Percentiles rank a stretch among this genome's conserved stretches.
phyloP scores from a whole-genome alignment of 495 filamentous ascomycete species.

The Bacidia gigantensis region DNA sequence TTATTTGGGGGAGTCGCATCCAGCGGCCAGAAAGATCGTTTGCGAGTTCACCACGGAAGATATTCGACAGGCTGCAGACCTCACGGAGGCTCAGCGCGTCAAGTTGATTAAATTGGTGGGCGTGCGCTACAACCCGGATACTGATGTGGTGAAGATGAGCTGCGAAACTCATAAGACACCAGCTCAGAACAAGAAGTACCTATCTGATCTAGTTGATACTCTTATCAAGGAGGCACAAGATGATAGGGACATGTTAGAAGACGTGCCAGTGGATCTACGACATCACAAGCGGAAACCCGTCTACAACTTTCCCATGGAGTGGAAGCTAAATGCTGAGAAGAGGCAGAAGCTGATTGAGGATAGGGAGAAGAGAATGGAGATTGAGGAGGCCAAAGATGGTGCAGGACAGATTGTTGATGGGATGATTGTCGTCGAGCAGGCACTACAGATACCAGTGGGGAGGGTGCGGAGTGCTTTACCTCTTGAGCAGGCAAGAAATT shows the following conservation, averaged over 20 bases:
- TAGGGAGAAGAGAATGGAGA: slow-evolving; percentile 33
- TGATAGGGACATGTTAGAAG: slow-evolving; percentile 62
- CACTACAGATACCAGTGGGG: slow-evolving; percentile 24
- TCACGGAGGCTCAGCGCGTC: slow-evolving; percentile 50
- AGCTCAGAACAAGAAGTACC: slow-evolving; percentile 91
- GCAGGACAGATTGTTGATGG: slow-evolving; percentile 40
- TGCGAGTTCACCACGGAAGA: slow-evolving; percentile 70
- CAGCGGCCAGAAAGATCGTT: slow-evolving; percentile 83
- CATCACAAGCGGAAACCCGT: slow-evolving; percentile 62
- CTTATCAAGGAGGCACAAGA: slow-evolving; percentile 70
- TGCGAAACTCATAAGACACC: slow-evolving; percentile 76
- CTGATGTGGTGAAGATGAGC: slow-evolving; percentile 73
- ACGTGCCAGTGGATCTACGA: slow-evolving; percentile 80
- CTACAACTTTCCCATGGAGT: slow-evolving; percentile 62
- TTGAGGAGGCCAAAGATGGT: slow-evolving; percentile 34
- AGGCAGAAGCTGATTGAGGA: slow-evolving; percentile 46
- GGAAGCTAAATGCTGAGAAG: slow-evolving; percentile 62
- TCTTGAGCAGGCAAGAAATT: neutral
- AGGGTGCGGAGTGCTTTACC: neutral
- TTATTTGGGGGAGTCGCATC: slow-evolving; percentile 89
- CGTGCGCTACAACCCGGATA: slow-evolving; percentile 79
- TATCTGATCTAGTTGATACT: slow-evolving; percentile 61
- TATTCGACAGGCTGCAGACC: slow-evolving; percentile 35
- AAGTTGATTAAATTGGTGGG: slow-evolving; percentile 85
- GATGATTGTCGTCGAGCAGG: slow-evolving; percentile 33